Evolutionary conservation across 2,329 filamentous ascomycete species (phyloP).

Genomic region (Ceratocystis harringtonii): DNA sequence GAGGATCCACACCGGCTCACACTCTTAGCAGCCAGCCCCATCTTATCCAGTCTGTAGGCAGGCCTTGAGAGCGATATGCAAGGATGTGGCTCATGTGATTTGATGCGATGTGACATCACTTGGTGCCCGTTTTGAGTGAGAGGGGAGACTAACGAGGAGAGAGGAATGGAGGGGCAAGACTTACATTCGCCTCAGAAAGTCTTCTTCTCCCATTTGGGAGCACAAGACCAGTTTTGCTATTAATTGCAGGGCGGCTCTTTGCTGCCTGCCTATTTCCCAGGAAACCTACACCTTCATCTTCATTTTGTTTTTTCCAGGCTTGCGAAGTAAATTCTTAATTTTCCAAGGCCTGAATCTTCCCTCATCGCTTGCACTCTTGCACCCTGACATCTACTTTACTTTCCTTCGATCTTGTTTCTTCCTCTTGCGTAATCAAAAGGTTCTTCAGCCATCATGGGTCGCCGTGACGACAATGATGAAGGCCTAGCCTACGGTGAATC

Average conservation of each 20-base stretch:
- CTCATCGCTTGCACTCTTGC: background rate
- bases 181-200: background rate
- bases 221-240: background rate
- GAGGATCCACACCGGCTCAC: background rate
- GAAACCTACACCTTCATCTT: background rate
- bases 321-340: background rate
- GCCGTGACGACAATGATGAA: constrained; percentile 11
- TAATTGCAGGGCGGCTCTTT: background rate
- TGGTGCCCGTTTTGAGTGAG: constrained; percentile 7
- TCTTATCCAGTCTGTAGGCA: background rate
- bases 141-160: background rate
- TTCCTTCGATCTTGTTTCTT: background rate
- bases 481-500: constrained; percentile 15
- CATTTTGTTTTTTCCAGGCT: background rate
- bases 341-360: background rate
- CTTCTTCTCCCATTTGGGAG: background rate
- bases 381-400: background rate
- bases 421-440: too few species aligned
- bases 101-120: constrained; percentile 10
- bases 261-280: background rate
- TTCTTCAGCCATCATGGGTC: constrained; percentile 2
- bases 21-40: background rate
- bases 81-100: constrained; percentile 13
- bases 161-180: background rate
- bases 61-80: background rate